A percentile compares a stretch with the other conserved stretches of the same genome.
Conservation (phyloP, 2,329 filamentous ascomycete genomes). For the Penicillium hesseltinei region DNA sequence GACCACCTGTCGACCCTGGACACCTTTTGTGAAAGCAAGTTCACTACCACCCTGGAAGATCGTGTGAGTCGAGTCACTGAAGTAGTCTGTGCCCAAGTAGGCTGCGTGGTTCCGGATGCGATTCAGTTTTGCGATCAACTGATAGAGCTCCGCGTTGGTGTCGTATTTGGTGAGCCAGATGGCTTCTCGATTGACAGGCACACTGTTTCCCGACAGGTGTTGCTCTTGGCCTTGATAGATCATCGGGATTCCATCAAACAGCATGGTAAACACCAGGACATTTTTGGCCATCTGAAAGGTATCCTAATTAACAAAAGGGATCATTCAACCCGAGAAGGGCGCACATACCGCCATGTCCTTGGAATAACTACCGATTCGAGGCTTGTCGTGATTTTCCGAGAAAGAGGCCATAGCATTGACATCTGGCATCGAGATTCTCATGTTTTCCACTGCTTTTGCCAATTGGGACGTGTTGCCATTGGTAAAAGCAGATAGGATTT, state of each 20-base stretch:
- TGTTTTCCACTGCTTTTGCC: conserved; percentile 21
- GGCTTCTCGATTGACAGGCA: conserved; percentile 53
- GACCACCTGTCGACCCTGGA: conserved; percentile 41
- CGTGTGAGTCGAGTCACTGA: conserved; percentile 29
- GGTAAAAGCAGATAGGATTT: conserved; percentile 35
- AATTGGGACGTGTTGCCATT: conserved; percentile 30
- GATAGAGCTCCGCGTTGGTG: conserved; percentile 41
- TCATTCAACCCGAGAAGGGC: background rate
- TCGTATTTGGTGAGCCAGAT: conserved; percentile 50
- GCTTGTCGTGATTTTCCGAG: conserved; percentile 59
- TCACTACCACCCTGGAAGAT: conserved; percentile 31
- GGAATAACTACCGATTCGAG: conserved; percentile 53
- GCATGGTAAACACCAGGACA: conserved; percentile 59
- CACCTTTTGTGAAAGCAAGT: conserved; percentile 49
- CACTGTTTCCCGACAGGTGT: conserved; percentile 50
- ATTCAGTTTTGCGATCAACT: conserved; percentile 41
- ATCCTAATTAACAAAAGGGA: conserved; percentile 2
- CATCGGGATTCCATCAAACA: conserved; percentile 53
- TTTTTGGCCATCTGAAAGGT: conserved; percentile 54
- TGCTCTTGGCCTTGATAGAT: conserved; percentile 54
- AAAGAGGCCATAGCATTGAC: conserved; percentile 52
- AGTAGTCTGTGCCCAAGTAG: conserved; percentile 36
- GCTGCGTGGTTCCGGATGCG: conserved; percentile 44
- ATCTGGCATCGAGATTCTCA: conserved; percentile 38
- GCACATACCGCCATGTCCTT: conserved; percentile 48